Percentiles rank a stretch among this genome's conserved stretches.
Conservation (phyloP, 768 basidiomycete species). For the Phylloporus sp. region DNA sequence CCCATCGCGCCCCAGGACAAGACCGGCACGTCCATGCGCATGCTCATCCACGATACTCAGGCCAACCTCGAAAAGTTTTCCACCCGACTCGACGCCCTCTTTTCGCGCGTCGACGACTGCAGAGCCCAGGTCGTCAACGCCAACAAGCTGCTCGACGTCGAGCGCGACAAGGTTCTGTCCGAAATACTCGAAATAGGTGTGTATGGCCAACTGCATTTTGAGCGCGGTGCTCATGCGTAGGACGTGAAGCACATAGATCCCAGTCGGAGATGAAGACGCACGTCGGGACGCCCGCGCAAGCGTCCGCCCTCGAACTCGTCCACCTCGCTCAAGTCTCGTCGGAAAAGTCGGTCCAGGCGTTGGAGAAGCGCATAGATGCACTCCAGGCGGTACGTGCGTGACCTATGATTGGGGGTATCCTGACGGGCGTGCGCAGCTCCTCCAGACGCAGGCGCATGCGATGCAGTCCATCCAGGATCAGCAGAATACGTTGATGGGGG, state of each 20-base stretch:
- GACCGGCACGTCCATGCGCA: constrained; percentile 62
- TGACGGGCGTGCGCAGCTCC: constrained; percentile 30
- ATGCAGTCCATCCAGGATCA: constrained; percentile 51
- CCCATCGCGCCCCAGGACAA: constrained; percentile 55
- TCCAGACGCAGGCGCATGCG: constrained; percentile 52
- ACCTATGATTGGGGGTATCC: constrained; percentile 4
- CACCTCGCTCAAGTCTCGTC: constrained; percentile 38
- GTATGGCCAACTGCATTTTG: neutral
- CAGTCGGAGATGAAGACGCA: constrained; percentile 57
- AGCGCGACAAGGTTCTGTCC: constrained; percentile 50
- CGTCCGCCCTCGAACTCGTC: constrained; percentile 33
- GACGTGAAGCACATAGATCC: constrained; percentile 50
- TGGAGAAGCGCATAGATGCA: constrained; percentile 54
- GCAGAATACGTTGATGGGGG: constrained; percentile 33
- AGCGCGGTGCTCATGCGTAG: constrained; percentile 6
- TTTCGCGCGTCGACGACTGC: constrained; percentile 46
- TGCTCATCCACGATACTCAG: constrained; percentile 71
- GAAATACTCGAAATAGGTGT: constrained; percentile 36
- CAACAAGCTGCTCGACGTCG: constrained; percentile 54
- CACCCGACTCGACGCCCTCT: constrained; percentile 47
- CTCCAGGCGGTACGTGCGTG: constrained; percentile 42
- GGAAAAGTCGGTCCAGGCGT: constrained; percentile 36
- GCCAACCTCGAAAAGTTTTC: constrained; percentile 66
- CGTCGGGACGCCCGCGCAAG: constrained; percentile 55
- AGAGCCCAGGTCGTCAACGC: constrained; percentile 49